Evolutionary conservation across 78 protist species (phyloP), one percentile per base, ranked within the genome.

Genomic region (Dictyostelium firmibasis): DNA sequence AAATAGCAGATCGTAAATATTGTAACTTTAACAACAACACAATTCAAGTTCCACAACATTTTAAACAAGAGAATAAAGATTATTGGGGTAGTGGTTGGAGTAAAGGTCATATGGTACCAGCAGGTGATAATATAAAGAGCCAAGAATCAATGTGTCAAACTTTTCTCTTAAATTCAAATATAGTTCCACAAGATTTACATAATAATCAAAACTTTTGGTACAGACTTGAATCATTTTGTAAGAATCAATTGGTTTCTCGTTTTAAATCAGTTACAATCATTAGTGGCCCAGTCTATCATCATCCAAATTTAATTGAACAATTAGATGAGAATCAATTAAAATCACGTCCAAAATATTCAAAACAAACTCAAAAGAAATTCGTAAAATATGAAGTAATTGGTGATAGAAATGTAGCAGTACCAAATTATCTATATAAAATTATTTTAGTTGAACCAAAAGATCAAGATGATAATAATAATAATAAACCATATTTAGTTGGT

Each of bases 111-210:
- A 67, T 89, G 87, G 82, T 81, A 2, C 94, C 94, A 0, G 94
- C 94, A 9, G 84, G 85, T 10, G 94, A 89, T 78, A 81, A 62
- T 74, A 31, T 72, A 1, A 31, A 60, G 4, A 47, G 81, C 5
- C 94, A 89, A 81, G 67, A 64, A 47, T 57, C 86, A 18, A 89
- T 89, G 94, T 35, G 82, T 60, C 94, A 89, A 31, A 89, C 94
- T 4, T 89, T 89, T 33, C 35, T 89, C 4, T 50, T 89, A 2
- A 89, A 89, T 47, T 29, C 94, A 38, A 89, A 89, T 38, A 89
- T 89, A 0, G 94, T 89, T 14, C 94, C 94, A 36, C 87, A 89
- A 57, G 84, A 89, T 47, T 11, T 81, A 10, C 81, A 69, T 16
- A 89, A 89, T 60, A 89, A 89, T 35, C 38, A 16, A 7, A 81